Conservation (phyloP, 1,284 basidiomycete genomes). For the Stereum hirsutum region DNA sequence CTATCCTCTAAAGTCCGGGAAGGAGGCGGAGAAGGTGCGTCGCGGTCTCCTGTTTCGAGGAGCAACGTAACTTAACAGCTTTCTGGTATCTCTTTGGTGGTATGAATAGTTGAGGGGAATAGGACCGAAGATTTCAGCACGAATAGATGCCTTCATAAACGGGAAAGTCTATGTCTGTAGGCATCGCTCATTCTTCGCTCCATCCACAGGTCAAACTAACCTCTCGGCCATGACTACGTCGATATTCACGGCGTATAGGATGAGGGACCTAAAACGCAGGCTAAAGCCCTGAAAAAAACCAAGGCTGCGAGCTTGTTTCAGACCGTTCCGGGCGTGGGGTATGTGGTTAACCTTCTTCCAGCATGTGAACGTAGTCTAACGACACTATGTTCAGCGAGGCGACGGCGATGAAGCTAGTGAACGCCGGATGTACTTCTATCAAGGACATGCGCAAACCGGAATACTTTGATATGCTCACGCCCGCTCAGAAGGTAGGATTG, state of each 20-base stretch:
- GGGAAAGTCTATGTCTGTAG: constrained; percentile 26
- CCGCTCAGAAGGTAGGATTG: constrained; percentile 25
- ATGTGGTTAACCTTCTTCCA: constrained; percentile 1
- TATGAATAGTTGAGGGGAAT: constrained; percentile 30
- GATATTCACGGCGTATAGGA: no score
- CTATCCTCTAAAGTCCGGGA: constrained; percentile 30
- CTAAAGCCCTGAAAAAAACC: no score
- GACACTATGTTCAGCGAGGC: constrained; percentile 17
- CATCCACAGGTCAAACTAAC: constrained; percentile 13
- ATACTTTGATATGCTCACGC: constrained; percentile 26
- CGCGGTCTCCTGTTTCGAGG: not conserved
- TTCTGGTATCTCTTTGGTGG: constrained; percentile 5
- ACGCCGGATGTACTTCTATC: constrained; percentile 37
- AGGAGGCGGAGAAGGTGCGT: constrained; percentile 29
- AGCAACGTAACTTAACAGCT: constrained; percentile 5
- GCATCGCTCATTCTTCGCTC: constrained; percentile 11
- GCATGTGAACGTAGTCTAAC: not conserved
- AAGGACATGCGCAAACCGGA: constrained; percentile 29
- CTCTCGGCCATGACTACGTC: constrained; percentile 4
- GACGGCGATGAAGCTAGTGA: constrained; percentile 33
- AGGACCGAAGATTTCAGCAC: constrained; percentile 30
- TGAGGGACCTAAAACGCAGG: no score
- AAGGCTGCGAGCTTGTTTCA: constrained; percentile 15
- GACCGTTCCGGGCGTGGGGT: constrained; percentile 24
- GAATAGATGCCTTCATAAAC: constrained; percentile 30